Evolutionary conservation across 2,329 filamentous ascomycete species (phyloP), one percentile per base, ranked within the genome.

Genomic region (Pyrenochaeta sp.): DNA sequence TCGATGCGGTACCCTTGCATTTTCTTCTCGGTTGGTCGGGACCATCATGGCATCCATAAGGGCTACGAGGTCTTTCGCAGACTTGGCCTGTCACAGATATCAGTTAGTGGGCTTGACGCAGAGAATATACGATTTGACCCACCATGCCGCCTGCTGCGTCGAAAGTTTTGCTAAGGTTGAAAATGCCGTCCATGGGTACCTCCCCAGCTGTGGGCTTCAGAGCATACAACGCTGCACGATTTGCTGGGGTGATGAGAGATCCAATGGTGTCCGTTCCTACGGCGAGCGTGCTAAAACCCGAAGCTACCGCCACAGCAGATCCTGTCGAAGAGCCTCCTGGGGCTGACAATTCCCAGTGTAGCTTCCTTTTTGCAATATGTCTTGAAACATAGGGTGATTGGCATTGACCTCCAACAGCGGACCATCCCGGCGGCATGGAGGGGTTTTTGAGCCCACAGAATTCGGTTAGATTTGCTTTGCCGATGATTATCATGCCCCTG

Each of bases 401-500:
- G 30, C 74, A 77, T 57, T 78, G 75, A 7, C 77, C 77, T 15
- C 75, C 78, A 0, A 77, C 69, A 5, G 78, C 72, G 37, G 77
- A 79, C 77, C 77, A 81, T 2, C 78, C 79, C 1, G 74, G 70
- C 5, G 73, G 72, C 60, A 78, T 78, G 4, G 72, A 71, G 51
- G 72, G 65, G 45, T 75, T 71, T 67, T 79, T 75, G 36, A 74
- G 62, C 1, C 71, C 74, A 48, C 72, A 75, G 57, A 77, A 76
- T 57, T 78, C 72, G 13, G 78, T 80, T 24, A 82, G 60, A 54
- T 80, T 81, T 2, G 75, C 68, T 61, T 81, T 82, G 0, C 76
- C 79, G 9, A 81, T 61, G 12, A 82, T 71, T 34, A 81, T 78
- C 44, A 80, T 67, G n/a, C 79, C 79, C 36, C 72, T 67, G 10